Evolutionary conservation across 2,329 filamentous ascomycete species (phyloP).

Genomic region (Sporothrix protearum): DNA sequence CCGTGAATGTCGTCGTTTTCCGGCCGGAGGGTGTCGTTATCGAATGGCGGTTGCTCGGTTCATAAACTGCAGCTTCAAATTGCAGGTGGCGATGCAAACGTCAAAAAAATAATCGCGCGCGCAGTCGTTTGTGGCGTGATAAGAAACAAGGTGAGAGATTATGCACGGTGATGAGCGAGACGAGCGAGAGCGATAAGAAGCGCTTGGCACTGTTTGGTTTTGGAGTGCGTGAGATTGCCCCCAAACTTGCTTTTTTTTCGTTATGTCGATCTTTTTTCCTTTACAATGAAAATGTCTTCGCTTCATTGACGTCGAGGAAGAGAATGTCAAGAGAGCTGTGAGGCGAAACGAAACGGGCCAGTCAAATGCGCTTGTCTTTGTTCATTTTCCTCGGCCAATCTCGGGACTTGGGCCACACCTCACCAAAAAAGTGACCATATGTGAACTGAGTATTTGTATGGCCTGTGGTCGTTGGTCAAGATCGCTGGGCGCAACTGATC

Average conservation of each 20-base stretch:
- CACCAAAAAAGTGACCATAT: neutral
- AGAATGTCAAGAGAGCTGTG: neutral
- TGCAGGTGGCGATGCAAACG: neutral
- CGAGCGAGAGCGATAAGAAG: neutral
- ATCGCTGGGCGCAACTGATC: neutral
- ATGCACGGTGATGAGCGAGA: constrained; percentile 5
- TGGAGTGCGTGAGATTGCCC: neutral
- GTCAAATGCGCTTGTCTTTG: neutral
- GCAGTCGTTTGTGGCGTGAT: neutral
- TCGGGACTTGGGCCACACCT: constrained; percentile 16
- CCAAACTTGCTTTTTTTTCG: neutral
- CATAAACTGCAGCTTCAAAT: neutral
- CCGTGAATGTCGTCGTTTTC: neutral
- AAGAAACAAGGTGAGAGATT: neutral
- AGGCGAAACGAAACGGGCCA: neutral
- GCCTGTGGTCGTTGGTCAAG: neutral
- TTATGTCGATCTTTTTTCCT: neutral
- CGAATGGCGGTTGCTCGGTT: neutral
- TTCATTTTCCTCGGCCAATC: constrained; percentile 18
- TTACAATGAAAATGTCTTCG: neutral
- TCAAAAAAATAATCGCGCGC: neutral
- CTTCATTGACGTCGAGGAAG: neutral
- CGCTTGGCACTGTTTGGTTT: neutral
- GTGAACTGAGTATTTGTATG: neutral
- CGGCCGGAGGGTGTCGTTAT: no score